Evolutionary conservation across 257 asterid species (phyloP), one percentile per base, ranked within the genome.

Genomic region (Nicotiana otophora): DNA sequence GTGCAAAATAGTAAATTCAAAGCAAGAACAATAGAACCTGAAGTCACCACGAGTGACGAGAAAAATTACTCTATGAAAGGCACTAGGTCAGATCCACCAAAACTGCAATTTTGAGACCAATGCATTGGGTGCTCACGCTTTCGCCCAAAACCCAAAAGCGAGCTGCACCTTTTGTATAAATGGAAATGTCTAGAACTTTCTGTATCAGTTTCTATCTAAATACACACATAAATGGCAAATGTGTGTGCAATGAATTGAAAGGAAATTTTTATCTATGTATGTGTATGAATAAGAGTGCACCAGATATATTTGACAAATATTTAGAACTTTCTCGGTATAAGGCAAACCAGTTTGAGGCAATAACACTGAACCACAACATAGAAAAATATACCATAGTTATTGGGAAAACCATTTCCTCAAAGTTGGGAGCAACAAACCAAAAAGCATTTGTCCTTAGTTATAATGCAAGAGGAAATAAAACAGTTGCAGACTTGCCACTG

Each of bases 91-190:
- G 83, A 84, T 83, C 81, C 84, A 70, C 81, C 84, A 16, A 51
- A 75, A 67, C 83, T 28, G 53, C 68, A 76, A 82, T 61, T 74
- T 48, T 74, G 42, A 63, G 39, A 81, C 70, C 84, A 81, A 84
- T 54, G 82, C 85, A 83, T 66, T 85, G 84, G 82, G 82, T 76
- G 81, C n/a, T 42, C 76, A 5, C 54, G 78, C 81, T 26, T 75
- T 84, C 53, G 5, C 78, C 83, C 31, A 14, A 19, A 20, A 36
- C n/a, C 42, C 86, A 48, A 60, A 75, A 76, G 60, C 85, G 82
- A 87, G 80, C 48, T n/a, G 11, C 19, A 34, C 64, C 34, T 82
- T 62, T 78, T 53, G 20, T 23, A 11, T 53, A 42, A 34, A 58
- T 48, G 15, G 53, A 36, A 42, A 80, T 51, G 82, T 55, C 77